Evolutionary conservation across 1,139 yeast species (phyloP), one percentile per base, ranked within the genome.

Genomic region (Scheffersomyces segobiensis): DNA sequence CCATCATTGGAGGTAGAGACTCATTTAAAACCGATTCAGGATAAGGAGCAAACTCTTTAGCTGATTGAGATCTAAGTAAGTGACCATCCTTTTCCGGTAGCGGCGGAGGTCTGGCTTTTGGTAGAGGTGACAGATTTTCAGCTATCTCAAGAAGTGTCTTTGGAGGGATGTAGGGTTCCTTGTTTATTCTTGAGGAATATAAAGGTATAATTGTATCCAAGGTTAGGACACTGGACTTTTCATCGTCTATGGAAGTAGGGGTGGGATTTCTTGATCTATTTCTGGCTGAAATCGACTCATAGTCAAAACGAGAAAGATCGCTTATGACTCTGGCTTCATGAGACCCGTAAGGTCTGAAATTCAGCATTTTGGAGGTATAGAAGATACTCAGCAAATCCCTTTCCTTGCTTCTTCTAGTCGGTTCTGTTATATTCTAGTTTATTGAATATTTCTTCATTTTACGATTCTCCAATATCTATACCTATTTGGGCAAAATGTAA

Each of bases 1-100:
- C 65, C 57, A 60, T 59, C 26, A 67, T 62, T 7, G 71, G 67
- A 1, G 73, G 75, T 19, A 70, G 56, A n/a, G 68, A 71, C n/a
- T 60, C 51, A 50, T 53, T 55, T 20, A 49, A 21, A 20, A 59
- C 12, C n/a, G 60, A 56, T 42, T 56, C 46, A 14, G 61, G 61
- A 48, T 57, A 59, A 6, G 60, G 61, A 5, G 53, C 53, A 19
- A 57, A 52, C 20, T 53, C 50, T 20, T 52, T 50, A 7, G 50
- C n/a, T 32, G 42, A 32, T 32, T 32, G 42, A 12, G 42, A 32
- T 32, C 42, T 32, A 32, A 32, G 42, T 32, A 32, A 10, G 3
- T 32, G 7, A 17, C 42, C 42, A 48, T 48, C 50, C 18, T 48
- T 48, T 48, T 48, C 50, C 1, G 50, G 50, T 20, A 48, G 14